A percentile compares a stretch with the other conserved stretches of the same genome.
Evolutionary conservation across 306 rosid species (phyloP).

Genomic region (Quercus engelmannii): DNA sequence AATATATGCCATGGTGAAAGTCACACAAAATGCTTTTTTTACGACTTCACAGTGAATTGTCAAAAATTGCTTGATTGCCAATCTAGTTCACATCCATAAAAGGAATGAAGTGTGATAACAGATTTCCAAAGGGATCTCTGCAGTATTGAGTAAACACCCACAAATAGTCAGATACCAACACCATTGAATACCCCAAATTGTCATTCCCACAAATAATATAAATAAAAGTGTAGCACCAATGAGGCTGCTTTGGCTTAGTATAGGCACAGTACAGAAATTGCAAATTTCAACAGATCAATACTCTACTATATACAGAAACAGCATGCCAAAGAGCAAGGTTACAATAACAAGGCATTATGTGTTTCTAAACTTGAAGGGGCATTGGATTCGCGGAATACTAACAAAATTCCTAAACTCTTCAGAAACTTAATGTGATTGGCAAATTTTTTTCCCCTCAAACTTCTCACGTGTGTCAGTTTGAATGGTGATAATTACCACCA

Average conservation of each 20-base stretch:
- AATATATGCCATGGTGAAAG: not conserved
- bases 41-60: not conserved
- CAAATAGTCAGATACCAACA: not conserved
- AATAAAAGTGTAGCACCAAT: not conserved
- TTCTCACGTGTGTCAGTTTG: too few relatives aligned
- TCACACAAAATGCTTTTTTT: not conserved
- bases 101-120: not conserved
- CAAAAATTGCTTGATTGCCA: not conserved
- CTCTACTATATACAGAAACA: not conserved
- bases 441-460: too few relatives aligned
- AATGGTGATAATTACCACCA: not conserved
- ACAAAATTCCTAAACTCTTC: too few relatives aligned
- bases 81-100: not conserved
- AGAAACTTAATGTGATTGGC: too few relatives aligned
- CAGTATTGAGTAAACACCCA: too few relatives aligned
- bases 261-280: not conserved
- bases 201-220: not conserved
- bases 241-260: not conserved
- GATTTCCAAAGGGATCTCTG: not conserved
- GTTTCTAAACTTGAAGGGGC: not conserved
- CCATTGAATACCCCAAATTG: not conserved
- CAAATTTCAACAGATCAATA: not conserved
- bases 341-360: not conserved
- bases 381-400: too few relatives aligned
- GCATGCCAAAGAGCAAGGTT: not conserved